Percentiles rank a stretch among this genome's conserved stretches.
Conservation (phyloP, 2,329 filamentous ascomycete genomes). For the Colletotrichum plurivorum region DNA sequence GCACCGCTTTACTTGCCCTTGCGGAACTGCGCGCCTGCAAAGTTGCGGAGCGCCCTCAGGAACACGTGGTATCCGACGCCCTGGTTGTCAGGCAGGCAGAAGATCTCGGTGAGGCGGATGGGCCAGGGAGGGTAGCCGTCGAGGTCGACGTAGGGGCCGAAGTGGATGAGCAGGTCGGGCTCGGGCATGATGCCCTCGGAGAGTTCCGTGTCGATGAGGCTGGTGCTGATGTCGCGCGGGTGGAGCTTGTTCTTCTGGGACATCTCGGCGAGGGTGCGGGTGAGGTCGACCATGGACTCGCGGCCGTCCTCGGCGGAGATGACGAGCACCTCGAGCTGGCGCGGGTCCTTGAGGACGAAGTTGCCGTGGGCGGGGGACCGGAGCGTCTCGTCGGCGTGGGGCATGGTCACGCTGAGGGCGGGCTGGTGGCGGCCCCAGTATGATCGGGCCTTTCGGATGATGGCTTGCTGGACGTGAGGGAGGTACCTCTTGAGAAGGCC, state of each 20-base stretch:
- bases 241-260: conserved; percentile 88
- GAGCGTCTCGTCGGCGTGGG: conserved; percentile 58
- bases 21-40: conserved; percentile 89
- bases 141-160: conserved; percentile 85
- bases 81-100: conserved; percentile 81
- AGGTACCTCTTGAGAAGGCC: conserved; percentile 92
- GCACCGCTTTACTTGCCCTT: conserved; percentile 72
- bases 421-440: conserved; percentile 89
- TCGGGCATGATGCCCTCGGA: conserved; percentile 85
- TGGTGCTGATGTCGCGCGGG: conserved; percentile 84
- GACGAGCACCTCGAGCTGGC: conserved; percentile 76
- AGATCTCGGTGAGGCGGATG: conserved; percentile 94
- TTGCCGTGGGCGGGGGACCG: conserved; percentile 46
- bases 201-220: conserved; percentile 92
- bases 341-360: conserved; percentile 45
- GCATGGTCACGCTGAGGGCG: conserved; percentile 70
- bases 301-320: conserved; percentile 91
- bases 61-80: conserved; percentile 96
- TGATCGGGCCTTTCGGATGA: conserved; percentile 83
- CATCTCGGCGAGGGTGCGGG: conserved; percentile 95
- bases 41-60: conserved; percentile 86
- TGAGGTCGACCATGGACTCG: conserved; percentile 95
- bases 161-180: conserved; percentile 90
- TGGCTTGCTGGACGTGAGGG: conserved; percentile 84
- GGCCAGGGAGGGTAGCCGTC: conserved; percentile 98